Percentiles rank a stretch among this genome's conserved stretches.
Evolutionary conservation across 2,329 filamentous ascomycete species (phyloP).

Genomic region (Aspergillus pseudoglaucus): DNA sequence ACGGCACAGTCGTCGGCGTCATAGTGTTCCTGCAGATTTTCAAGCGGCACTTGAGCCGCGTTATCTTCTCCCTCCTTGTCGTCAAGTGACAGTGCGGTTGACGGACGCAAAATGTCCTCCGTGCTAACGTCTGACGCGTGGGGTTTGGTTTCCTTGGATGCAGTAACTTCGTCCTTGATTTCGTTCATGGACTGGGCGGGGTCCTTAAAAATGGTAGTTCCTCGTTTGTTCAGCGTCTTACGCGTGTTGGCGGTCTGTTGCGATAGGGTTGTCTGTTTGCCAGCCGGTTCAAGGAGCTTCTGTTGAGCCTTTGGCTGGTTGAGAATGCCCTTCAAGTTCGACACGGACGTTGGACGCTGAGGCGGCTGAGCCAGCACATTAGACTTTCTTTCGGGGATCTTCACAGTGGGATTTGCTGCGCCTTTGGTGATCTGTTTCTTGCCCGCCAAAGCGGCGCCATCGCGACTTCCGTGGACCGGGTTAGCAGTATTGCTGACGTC

Average conservation of each 20-base stretch:
- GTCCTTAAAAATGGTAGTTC: constrained; percentile 52
- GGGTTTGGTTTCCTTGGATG: constrained; percentile 25
- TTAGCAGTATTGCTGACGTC: constrained; percentile 68
- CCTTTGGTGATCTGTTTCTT: constrained; percentile 36
- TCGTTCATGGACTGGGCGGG: constrained; percentile 30
- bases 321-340: constrained; percentile 33
- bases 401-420: constrained; percentile 22
- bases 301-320: constrained; percentile 12
- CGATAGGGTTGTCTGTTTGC: constrained; percentile 18
- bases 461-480: constrained; percentile 39
- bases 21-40: constrained; percentile 5
- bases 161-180: constrained; percentile 11
- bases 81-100: constrained; percentile 9
- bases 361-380: constrained; percentile 51
- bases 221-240: constrained; percentile 48
- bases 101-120: constrained; percentile 6
- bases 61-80: constrained; percentile 7
- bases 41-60: constrained; percentile 5
- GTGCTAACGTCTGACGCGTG: constrained; percentile 17
- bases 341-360: constrained; percentile 49
- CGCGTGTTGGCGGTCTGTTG: constrained; percentile 34
- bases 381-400: constrained; percentile 37
- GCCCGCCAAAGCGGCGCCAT: constrained; percentile 49
- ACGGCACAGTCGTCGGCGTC: constrained; percentile 14
- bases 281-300: constrained; percentile 26